Percentiles rank a stretch among this genome's conserved stretches.
These are phyloP conservation scores for Cephalotrichum gorgonifer DNA, from an alignment of 2,329 filamentous ascomycete species.

Conservation along the genomic window DNA sequence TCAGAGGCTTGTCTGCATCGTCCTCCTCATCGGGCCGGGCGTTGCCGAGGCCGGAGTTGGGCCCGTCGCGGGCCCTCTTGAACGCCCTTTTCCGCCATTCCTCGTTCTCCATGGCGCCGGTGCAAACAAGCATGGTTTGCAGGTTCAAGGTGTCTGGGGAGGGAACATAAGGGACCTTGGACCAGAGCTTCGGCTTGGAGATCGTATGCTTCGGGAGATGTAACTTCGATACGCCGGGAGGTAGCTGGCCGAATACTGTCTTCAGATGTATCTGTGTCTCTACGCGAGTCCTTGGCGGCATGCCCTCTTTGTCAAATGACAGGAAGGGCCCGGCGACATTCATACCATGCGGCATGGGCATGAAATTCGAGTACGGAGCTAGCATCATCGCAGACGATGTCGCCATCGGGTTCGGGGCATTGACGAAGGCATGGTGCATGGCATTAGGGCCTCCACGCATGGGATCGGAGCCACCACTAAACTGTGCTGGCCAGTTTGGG, in stretches of 20 bases:
- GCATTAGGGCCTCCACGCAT: background rate
- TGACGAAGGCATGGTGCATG: background rate
- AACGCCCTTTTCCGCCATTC: slow-evolving; percentile 58
- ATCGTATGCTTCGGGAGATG: slow-evolving; percentile 86
- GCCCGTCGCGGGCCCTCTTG: slow-evolving; percentile 27
- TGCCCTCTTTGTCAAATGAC: slow-evolving; percentile 3
- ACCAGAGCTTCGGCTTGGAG: slow-evolving; percentile 83
- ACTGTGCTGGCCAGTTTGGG: background rate
- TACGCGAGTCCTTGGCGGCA: slow-evolving; percentile 43
- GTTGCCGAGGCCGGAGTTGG: slow-evolving; percentile 10
- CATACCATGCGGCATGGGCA: background rate
- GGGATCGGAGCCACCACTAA: background rate
- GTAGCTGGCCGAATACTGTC: slow-evolving; percentile 66
- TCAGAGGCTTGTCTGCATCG: slow-evolving; percentile 61
- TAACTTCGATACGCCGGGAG: slow-evolving; percentile 64
- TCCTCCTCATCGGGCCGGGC: slow-evolving; percentile 31
- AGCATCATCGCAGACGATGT: background rate
- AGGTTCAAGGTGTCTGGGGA: slow-evolving; percentile 69
- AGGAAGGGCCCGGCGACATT: background rate
- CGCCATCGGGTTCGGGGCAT: background rate
- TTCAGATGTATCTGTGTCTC: slow-evolving; percentile 93
- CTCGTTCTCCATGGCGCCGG: slow-evolving; percentile 75
- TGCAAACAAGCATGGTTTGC: slow-evolving; percentile 76
- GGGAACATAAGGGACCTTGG: slow-evolving; percentile 57
- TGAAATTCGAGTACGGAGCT: background rate